These are phyloP conservation scores for Cadophora sp. DNA, from an alignment of 2,329 filamentous ascomycete genomes.

Conservation along the genomic window DNA sequence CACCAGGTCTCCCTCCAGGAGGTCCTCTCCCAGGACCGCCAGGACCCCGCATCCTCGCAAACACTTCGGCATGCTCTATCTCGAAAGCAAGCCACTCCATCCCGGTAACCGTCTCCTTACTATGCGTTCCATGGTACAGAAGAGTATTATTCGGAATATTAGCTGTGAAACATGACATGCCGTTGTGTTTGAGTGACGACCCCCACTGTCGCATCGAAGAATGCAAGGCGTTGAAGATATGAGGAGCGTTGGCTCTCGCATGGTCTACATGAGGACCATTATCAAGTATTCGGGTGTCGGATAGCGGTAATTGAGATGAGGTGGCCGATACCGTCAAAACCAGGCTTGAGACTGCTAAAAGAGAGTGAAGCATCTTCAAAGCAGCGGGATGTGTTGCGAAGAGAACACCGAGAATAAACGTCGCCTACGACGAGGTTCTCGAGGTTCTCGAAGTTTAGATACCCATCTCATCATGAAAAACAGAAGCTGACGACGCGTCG, in stretches of 20 bases:
- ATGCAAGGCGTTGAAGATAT: constrained; percentile 77
- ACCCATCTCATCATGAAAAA: background rate
- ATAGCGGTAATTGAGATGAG: background rate
- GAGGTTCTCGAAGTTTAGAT: background rate
- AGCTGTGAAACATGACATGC: constrained; percentile 74
- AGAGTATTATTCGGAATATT: constrained; percentile 66
- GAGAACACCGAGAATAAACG: background rate
- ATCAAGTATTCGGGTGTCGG: background rate
- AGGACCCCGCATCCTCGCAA: constrained; percentile 52
- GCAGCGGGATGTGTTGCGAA: background rate
- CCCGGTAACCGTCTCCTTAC: constrained; percentile 54
- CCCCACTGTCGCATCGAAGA: constrained; percentile 78
- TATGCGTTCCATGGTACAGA: constrained; percentile 71
- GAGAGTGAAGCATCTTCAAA: background rate
- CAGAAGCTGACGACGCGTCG: constrained; percentile 8
- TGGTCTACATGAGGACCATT: constrained; percentile 15
- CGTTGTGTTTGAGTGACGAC: constrained; percentile 76
- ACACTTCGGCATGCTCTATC: constrained; percentile 73
- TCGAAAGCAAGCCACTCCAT: constrained; percentile 81
- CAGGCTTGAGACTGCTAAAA: background rate
- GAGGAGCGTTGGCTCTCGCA: constrained; percentile 58
- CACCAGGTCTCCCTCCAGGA: constrained; percentile 21
- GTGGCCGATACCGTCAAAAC: background rate
- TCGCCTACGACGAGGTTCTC: background rate
- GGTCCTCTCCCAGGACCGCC: constrained; percentile 27